Evolutionary conservation across 2,329 filamentous ascomycete species (phyloP).

Genomic region (Plenodomus tracheiphilus): DNA sequence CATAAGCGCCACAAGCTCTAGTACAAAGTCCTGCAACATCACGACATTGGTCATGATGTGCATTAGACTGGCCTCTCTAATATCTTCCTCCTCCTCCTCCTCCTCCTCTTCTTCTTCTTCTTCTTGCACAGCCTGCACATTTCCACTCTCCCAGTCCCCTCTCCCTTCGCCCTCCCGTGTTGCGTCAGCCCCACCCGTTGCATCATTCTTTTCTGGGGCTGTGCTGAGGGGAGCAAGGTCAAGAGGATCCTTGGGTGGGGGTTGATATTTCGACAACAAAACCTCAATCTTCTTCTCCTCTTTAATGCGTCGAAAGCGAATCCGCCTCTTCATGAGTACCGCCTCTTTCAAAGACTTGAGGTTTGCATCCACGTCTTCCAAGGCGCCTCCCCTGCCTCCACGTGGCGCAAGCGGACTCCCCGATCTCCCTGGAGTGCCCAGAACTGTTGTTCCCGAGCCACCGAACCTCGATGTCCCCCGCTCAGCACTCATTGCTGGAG

Average conservation of each 20-base stretch:
- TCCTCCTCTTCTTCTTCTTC: neutral
- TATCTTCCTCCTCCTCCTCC: conserved; percentile 28
- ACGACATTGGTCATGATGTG: conserved; percentile 57
- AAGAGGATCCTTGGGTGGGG: conserved; percentile 39
- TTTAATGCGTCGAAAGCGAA: conserved; percentile 36
- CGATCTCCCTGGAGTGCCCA: neutral
- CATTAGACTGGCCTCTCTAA: conserved; percentile 50
- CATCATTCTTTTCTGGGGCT: too few species aligned
- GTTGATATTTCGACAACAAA: conserved; percentile 41
- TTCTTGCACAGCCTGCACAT: neutral
- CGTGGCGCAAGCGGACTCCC: neutral
- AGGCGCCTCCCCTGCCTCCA: neutral
- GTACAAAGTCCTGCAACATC: conserved; percentile 54
- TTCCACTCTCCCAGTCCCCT: neutral
- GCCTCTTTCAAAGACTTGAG: conserved; percentile 34
- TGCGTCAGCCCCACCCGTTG: conserved; percentile 19
- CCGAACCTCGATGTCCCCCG: neutral
- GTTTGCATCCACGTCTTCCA: conserved; percentile 23
- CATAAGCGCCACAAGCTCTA: conserved; percentile 54
- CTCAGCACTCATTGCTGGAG: neutral
- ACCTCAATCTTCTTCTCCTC: conserved; percentile 35
- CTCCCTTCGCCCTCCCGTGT: conserved; percentile 2
- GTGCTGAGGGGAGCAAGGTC: too few species aligned
- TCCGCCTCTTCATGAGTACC: conserved; percentile 39
- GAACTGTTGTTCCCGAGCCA: neutral